phyloP scores from a whole-genome alignment of 148 eudicot species.

The Cornus kousa region DNA sequence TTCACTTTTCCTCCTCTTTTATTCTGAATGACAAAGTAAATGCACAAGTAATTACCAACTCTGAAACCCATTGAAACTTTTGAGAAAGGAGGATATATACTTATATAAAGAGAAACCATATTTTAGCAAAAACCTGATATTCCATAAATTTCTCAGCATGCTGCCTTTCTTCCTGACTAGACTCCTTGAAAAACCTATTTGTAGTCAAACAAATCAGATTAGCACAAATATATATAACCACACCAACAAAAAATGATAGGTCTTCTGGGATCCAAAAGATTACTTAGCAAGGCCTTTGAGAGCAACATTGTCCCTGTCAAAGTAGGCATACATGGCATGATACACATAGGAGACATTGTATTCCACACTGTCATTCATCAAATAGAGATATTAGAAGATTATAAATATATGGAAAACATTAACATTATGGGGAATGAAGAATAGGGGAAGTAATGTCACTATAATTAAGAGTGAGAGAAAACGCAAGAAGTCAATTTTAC shows the following conservation, averaged over 20 bases:
- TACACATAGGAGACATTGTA: conserved; percentile 82
- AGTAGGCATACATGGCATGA: conserved; percentile 77
- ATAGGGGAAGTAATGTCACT: not conserved
- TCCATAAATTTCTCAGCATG: conserved; percentile 90
- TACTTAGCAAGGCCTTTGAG: conserved; percentile 88
- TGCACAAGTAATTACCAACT: not conserved
- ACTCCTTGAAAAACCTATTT: conserved; percentile 72
- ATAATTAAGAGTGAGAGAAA: not conserved
- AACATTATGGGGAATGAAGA: not conserved
- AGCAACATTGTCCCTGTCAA: conserved; percentile 86
- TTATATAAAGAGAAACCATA: not conserved
- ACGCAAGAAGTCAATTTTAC: not conserved
- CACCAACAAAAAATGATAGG: not conserved
- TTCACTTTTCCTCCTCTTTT: conserved; percentile 83
- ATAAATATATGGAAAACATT: not conserved
- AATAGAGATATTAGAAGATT: not conserved
- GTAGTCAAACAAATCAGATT: not conserved
- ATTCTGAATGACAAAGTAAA: conserved; percentile 38
- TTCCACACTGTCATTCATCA: conserved; percentile 68
- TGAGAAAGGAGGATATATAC: not conserved
- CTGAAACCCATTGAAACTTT: not conserved
- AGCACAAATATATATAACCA: not conserved
- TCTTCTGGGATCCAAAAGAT: conserved; percentile 7
- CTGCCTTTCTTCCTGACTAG: conserved; percentile 83
- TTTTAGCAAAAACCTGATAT: conserved; percentile 55